Base-by-base conservation (phyloP, 2,329 filamentous ascomycete genomes). In the Colletotrichum tropicicola region DNA sequence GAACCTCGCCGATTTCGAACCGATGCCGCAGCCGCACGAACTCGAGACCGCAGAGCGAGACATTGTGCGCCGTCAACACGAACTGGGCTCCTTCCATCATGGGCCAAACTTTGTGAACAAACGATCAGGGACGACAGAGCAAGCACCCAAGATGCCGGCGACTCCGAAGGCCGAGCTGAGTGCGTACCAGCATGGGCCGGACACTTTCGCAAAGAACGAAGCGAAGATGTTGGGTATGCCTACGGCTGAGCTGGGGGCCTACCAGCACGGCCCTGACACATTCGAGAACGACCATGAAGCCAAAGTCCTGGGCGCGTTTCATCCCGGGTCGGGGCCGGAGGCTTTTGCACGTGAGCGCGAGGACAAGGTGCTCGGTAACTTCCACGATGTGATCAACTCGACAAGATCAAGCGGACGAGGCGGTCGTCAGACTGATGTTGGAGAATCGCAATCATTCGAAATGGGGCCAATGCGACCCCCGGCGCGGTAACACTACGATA, bases 251-350 rank as follows among this genome's bases (percentile, higher is more conserved):
- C 49, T 65, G 19, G 62, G 62, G 2, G 51, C 62, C 6, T 61
- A 65, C 23, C 62, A 65, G n/a, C 57, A 65, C 6, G 62, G 62
- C 10, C 62, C 62, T 12, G 62, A 65, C 9, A 64, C 60, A 4
- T 64, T 64, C 41, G 60, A 44, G 39, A 57, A 59, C 27, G 57
- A 59, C 7, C 62, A 65, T 17, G 62, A 65, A 39, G 62, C 52
- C 57, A 65, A 65, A 15, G 59, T 65, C 35, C 57, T 65, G 3
- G 62, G 62, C 25, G 44, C 32, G 4, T 65, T 44, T 5, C 57
- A 59, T 28, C 49, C 57, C 2, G 62, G 49, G 17, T 28, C 58
- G n/a, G 62, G 49, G 17, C 28, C 58, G n/a, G 57, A 65, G 21
- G 23, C 59, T 6, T 61, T 55, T 39, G 32, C 45, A n/a, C 57